Conservation (phyloP, 2,329 filamentous ascomycete species). For the Fonsecaea pedrosoi region DNA sequence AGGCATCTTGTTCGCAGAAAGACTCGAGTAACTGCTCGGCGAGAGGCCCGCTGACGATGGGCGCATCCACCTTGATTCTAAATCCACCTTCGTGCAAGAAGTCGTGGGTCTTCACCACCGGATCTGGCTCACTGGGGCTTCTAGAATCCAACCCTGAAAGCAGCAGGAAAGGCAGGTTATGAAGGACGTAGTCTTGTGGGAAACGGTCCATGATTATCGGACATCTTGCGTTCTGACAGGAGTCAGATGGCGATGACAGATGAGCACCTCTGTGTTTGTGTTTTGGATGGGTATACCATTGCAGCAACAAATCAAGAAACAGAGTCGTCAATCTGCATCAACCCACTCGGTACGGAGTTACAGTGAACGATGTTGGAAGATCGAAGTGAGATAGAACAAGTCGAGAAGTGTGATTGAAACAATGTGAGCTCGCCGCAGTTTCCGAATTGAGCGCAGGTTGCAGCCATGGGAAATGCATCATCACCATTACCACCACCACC, state of each 20-base stretch:
- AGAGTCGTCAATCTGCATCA: neutral
- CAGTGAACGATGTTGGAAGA: neutral
- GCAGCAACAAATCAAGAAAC: neutral
- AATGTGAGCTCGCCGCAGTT: neutral
- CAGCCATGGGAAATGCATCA: neutral
- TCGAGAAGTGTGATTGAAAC: neutral
- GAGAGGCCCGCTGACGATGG: conserved; percentile 68
- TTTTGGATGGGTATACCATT: neutral
- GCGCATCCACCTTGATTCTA: conserved; percentile 73
- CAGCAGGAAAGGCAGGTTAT: conserved; percentile 84
- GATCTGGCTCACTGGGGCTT: conserved; percentile 44
- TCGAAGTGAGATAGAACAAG: conserved; percentile 1
- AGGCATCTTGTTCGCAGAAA: conserved; percentile 70
- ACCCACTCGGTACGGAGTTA: neutral
- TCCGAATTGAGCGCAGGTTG: neutral
- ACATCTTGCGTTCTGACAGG: conserved; percentile 27
- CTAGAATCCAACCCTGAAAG: conserved; percentile 73
- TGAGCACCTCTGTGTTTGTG: neutral
- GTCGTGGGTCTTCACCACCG: conserved; percentile 52
- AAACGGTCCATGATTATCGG: conserved; percentile 52
- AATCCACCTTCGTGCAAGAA: conserved; percentile 63
- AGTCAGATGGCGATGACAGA: conserved; percentile 3
- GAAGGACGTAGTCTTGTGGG: conserved; percentile 74
- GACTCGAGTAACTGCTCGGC: conserved; percentile 70
- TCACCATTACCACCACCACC: no score